Evolutionary conservation across 106 monocot genomes (phyloP), one percentile per base, ranked within the genome.

Genomic region (Dioscorea dumetorum): DNA sequence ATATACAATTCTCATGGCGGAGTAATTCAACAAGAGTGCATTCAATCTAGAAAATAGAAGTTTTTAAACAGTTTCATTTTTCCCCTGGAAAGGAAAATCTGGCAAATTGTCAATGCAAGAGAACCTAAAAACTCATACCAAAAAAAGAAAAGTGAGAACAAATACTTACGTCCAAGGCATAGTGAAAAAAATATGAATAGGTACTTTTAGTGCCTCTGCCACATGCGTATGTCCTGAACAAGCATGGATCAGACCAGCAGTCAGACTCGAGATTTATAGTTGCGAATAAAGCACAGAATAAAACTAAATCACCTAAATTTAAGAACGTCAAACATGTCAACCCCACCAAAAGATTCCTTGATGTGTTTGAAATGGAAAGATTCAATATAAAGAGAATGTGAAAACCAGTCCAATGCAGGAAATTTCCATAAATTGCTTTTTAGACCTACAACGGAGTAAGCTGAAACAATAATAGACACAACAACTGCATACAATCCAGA

Each of bases 151-250:
- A 41, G 51, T 72, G 33, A 71, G 24, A 21, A 70, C 50, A 10
- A 71, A 69, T 4, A 90, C 99, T 85, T 73, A 99, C 99, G 99
- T 93, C 99, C 99, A 99, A 49, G 99, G 99, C 99, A 99, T 99
- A 70, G 99, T 99, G 70, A 99, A 99, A 74, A 99, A 93, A 75
- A 99, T 87, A 62, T 99, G 99, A 61, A 99, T 79, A 62, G 99
- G 99, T 76, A 99, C 75, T 77, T 90, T 89, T 52, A 99, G 72
- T 8, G 93, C 90, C 76, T 99, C 99, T 20, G 99, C 99, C 76
- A 99, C 99, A 85, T 99, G 93, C 51, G 87, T 99, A 73, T 99
- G 99, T 70, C 99, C 99, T 93, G 84, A 77, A 83, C 64, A 92
- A 90, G 69, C 56, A 81, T 82, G 78, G 17, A 73, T 73, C 60